Conservation (phyloP, 371 early-diverging fungal species). For the Mucor racemosus region DNA sequence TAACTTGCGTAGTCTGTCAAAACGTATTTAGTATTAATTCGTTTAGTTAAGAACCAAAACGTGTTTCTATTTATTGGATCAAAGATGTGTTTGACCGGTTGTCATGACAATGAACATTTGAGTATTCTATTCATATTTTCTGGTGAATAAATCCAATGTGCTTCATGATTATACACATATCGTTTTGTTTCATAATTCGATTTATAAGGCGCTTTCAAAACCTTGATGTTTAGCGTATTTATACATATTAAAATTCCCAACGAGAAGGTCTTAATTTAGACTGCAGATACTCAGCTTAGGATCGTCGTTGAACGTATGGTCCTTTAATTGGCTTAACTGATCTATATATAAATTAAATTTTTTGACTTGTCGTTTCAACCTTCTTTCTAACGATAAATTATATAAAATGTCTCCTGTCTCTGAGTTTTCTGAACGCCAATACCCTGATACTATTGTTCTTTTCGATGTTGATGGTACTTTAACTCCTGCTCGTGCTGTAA, state of each 20-base stretch:
- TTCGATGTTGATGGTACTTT: constrained; percentile 99
- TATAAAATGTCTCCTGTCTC: constrained; percentile 32
- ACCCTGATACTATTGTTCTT: constrained; percentile 87
- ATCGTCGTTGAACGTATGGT: constrained; percentile 3
- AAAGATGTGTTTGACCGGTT: not conserved
- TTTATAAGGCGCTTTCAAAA: not conserved
- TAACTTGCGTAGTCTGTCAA: not conserved
- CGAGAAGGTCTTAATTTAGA: not conserved
- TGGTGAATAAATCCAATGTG: too few relatives aligned
- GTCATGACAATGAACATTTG: not conserved
- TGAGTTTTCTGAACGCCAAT: constrained; percentile 61
- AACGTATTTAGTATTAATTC: not conserved
- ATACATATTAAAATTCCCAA: constrained; percentile 1
- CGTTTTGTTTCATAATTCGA: too few relatives aligned
- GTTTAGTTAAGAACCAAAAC: not conserved
- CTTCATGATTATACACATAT: too few relatives aligned
- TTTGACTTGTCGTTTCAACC: not conserved
- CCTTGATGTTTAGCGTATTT: not conserved
- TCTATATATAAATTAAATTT: constrained; percentile 2
- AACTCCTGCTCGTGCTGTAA: constrained; percentile 93
- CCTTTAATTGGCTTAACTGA: not conserved
- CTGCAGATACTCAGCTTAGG: not conserved
- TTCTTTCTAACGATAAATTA: not conserved
- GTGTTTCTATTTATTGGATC: not conserved
- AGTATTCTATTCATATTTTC: not conserved